Evolutionary conservation across 129 eudicot genomes (phyloP), one percentile per base, ranked within the genome.

Genomic region (Artemisia argyi): DNA sequence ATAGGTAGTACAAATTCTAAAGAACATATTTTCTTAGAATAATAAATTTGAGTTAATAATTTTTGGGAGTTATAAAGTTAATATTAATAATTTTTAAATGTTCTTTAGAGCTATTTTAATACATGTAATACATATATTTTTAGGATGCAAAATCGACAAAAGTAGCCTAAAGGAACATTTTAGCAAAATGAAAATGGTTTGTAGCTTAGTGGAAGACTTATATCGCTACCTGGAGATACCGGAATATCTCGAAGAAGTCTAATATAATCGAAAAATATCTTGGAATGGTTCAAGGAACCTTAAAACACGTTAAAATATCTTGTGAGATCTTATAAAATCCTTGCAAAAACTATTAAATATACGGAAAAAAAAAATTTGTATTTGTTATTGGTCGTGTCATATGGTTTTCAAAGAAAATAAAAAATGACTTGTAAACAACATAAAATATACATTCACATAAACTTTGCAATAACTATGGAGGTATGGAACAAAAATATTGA

Each of bases 181-280:
- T 26, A 60, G 65, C 39, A 22, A 20, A 60, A 60, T 15, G n/a
- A 20, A 1, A 60, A 6, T 60, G 16, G 17, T 24, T 60, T 12
- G 44, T 60, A 26, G 65, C 65, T 60, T 60, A 60, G 65, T 19
- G 65, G 65, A 60, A 24, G 64, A 22, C 39, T 22, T 19, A 2
- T 14, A 19, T 11, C 35, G 13, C 15, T 26, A 26, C 28, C 15
- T 60, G 7, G 22, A 60, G 14, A 24, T 60, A 12, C 15, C 15
- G 17, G 18, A 60, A 60, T 11, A 24, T 60, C 39, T 60, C 42
- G 39, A 26, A 10, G 11, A 22, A 60, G 65, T 60, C 35, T 60
- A 24, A 60, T 10, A 60, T 11, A 60, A 9, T 24, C 44, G 7
- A 19, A 11, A 11, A 60, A 60, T 60, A 60, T 60, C 65, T 60